Conservation (phyloP, 2,329 filamentous ascomycete species). For the Paecilomyces niveus region DNA sequence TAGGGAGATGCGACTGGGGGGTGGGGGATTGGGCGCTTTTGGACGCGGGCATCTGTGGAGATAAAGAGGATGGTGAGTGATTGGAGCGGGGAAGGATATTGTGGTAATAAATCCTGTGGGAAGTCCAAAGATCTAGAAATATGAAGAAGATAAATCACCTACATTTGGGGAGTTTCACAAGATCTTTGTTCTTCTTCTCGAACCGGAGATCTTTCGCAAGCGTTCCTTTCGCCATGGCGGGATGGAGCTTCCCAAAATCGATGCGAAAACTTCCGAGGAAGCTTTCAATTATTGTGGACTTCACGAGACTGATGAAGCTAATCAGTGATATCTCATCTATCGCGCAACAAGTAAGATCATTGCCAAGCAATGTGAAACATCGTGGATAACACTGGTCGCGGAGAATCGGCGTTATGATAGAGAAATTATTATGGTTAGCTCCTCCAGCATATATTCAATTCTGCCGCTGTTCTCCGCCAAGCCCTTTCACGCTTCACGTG, state of each 20-base stretch:
- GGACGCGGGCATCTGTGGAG: slow-evolving; percentile 44
- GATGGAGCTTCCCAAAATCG: neutral
- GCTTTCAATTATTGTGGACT: neutral
- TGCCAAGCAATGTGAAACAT: neutral
- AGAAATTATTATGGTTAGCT: neutral
- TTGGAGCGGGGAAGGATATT: neutral
- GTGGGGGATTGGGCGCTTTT: slow-evolving; percentile 54
- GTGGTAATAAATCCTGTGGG: neutral
- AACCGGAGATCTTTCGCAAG: slow-evolving; percentile 24
- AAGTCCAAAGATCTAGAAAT: neutral
- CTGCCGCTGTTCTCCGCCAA: neutral
- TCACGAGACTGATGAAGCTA: neutral
- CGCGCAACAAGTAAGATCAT: no score
- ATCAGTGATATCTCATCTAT: neutral
- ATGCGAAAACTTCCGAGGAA: neutral
- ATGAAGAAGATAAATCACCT: slow-evolving; percentile 3
- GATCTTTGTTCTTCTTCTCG: slow-evolving; percentile 30
- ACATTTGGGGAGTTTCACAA: slow-evolving; percentile 32
- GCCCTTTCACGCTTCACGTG: neutral
- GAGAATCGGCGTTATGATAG: neutral
- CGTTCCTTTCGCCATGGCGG: slow-evolving; percentile 15
- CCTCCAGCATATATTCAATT: neutral
- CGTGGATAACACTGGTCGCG: neutral
- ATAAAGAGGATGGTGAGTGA: neutral
- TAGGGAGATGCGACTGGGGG: slow-evolving; percentile 49